These are phyloP conservation scores for Leccinum griseonigrum DNA, from an alignment of 1,284 basidiomycete genomes.

Conservation along the genomic window DNA sequence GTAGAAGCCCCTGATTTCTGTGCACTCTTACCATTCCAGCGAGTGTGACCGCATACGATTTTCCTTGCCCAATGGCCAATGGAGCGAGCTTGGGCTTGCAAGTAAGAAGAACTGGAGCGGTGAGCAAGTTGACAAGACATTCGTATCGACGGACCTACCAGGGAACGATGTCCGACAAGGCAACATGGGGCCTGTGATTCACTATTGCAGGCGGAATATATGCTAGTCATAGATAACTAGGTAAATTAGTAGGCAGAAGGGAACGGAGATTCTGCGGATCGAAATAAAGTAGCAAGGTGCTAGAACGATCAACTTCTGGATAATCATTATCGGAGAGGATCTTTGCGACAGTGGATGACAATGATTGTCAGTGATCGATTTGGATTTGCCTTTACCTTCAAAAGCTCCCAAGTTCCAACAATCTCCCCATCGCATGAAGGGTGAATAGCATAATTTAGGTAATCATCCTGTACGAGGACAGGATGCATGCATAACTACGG, in stretches of 20 bases:
- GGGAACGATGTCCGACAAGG: too few relatives aligned
- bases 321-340: background rate
- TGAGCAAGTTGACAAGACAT: too few relatives aligned
- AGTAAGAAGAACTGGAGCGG: too few relatives aligned
- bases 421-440: background rate
- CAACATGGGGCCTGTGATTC: too few relatives aligned
- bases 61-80: too few relatives aligned
- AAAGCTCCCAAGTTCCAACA: background rate
- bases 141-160: too few relatives aligned
- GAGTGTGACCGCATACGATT: background rate
- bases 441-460: background rate
- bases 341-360: background rate
- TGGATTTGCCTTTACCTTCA: background rate
- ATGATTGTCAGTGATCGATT: background rate
- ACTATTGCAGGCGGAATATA: too few relatives aligned
- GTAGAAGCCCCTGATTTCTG: too few relatives aligned
- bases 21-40: background rate
- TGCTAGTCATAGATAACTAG: too few relatives aligned
- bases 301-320: background rate
- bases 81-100: too few relatives aligned
- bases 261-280: background rate
- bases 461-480: background rate
- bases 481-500: background rate
- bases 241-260: too few relatives aligned
- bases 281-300: background rate